Evolutionary conservation across 345 rosid genomes (phyloP).

Genomic region (Salix udensis): DNA sequence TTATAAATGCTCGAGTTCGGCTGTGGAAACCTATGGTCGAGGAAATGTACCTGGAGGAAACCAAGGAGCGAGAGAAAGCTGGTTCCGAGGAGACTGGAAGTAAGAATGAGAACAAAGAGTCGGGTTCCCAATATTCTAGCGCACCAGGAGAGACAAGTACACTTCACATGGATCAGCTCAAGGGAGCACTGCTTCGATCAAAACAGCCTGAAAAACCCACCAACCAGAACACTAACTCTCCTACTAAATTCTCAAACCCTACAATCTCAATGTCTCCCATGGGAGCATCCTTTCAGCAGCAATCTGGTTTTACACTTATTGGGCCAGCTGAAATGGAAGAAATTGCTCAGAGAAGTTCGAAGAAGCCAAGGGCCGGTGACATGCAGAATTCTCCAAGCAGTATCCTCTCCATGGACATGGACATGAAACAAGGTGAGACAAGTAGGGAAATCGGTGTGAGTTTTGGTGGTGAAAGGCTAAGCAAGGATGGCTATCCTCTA

Average conservation of each 20-base stretch:
- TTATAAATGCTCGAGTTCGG: constrained; percentile 78
- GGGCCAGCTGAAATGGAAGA: constrained; percentile 37
- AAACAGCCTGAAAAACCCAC: constrained; percentile 18
- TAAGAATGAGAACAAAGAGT: constrained; percentile 21
- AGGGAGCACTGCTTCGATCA: constrained; percentile 12
- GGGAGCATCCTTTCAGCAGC: constrained; percentile 27
- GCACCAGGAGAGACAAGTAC: constrained; percentile 6
- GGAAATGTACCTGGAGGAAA: constrained; percentile 69
- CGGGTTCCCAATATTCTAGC: neutral
- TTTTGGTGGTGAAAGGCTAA: constrained; percentile 25
- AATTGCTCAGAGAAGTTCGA: constrained; percentile 33
- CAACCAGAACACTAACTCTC: constrained; percentile 17
- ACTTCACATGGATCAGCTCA: constrained; percentile 22
- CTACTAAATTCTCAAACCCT: constrained; percentile 28
- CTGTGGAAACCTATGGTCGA: constrained; percentile 93
- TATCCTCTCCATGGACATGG: constrained; percentile 36
- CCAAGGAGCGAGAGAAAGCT: constrained; percentile 36
- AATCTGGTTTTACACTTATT: constrained; percentile 34
- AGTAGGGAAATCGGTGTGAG: constrained; percentile 14
- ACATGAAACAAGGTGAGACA: constrained; percentile 31
- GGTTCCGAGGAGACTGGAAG: constrained; percentile 18
- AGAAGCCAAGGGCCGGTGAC: constrained; percentile 36
- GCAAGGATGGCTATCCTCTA: constrained; percentile 20
- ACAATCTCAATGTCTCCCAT: constrained; percentile 34
- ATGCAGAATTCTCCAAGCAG: constrained; percentile 29